Conservation (phyloP, 306 rosid genomes). For the Prunus mongolica region DNA sequence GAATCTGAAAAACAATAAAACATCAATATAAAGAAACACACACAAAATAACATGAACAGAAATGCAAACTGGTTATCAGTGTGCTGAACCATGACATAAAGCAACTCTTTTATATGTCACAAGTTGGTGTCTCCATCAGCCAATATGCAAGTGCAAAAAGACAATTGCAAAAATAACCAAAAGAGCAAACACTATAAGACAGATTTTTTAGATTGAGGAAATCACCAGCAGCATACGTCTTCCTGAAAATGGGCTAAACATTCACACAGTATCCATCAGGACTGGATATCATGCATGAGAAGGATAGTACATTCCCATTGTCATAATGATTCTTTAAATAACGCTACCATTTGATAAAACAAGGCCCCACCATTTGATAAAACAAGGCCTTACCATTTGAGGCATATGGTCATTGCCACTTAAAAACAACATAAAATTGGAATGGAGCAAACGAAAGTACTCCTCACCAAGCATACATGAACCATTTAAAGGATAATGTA, state of each 20-base stretch:
- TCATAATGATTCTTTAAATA: background rate
- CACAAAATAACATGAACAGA: background rate
- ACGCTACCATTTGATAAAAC: background rate
- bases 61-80: background rate
- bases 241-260: background rate
- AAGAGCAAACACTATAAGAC: background rate
- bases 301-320: background rate
- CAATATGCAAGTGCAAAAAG: background rate
- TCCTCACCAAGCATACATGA: background rate
- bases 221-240: background rate
- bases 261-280: background rate
- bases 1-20: constrained; percentile 33
- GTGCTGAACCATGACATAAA: background rate
- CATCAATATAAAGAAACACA: background rate
- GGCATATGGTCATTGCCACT: background rate
- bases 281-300: background rate
- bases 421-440: background rate
- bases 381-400: constrained; percentile 2
- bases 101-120: background rate
- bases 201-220: background rate
- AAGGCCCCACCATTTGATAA: background rate
- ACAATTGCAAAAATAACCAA: background rate
- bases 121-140: background rate
- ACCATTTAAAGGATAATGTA: background rate
- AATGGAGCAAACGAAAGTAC: background rate